Evolutionary conservation across 2,329 filamentous ascomycete genomes (phyloP).

Genomic region (Elsinoe ampelina): DNA sequence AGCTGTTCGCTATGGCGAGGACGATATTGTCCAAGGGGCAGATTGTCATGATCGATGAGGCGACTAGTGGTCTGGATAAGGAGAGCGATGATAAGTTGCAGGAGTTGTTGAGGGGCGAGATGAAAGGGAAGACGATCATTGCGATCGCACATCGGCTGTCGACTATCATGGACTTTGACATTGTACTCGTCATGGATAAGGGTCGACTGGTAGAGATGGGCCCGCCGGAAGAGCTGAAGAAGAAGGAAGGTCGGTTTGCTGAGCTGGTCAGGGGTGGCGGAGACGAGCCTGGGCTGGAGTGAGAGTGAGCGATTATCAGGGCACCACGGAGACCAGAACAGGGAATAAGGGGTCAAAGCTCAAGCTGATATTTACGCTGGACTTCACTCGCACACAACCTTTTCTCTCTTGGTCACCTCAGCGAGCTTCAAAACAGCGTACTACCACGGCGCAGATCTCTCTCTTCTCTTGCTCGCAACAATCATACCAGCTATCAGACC

Average conservation of each 20-base stretch:
- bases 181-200: slow-evolving; percentile 43
- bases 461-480: neutral
- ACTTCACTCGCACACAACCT: neutral
- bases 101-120: slow-evolving; percentile 37
- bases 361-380: neutral
- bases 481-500: neutral
- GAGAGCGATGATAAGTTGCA: slow-evolving; percentile 17
- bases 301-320: neutral
- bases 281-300: neutral
- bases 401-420: neutral
- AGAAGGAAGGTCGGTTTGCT: slow-evolving; percentile 15
- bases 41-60: slow-evolving; percentile 40
- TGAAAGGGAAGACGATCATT: slow-evolving; percentile 50
- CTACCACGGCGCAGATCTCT: neutral
- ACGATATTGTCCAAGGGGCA: slow-evolving; percentile 34
- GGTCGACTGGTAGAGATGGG: slow-evolving; percentile 39
- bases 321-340: neutral
- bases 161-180: slow-evolving; percentile 47
- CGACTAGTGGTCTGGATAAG: slow-evolving; percentile 27
- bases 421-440: neutral
- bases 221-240: slow-evolving; percentile 20
- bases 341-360: neutral
- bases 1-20: slow-evolving; percentile 43
- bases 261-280: slow-evolving; percentile 10
- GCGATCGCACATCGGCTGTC: slow-evolving; percentile 49